Base-by-base conservation (phyloP, 371 early-diverging fungal species). In the Encephalitozoon intestinalis region DNA sequence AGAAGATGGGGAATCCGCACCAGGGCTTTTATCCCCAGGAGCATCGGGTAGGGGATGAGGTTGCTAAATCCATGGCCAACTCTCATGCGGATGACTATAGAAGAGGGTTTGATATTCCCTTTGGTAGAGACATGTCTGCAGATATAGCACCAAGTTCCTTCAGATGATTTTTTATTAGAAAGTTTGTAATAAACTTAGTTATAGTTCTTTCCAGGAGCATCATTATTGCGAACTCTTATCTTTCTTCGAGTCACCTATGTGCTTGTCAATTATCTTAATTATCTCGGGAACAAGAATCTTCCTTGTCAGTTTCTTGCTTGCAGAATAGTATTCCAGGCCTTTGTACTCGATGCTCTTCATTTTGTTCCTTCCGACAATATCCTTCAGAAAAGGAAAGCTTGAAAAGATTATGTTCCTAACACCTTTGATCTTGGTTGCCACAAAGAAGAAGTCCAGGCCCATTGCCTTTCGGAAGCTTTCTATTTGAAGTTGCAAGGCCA, bases 361-460 rank as follows among this genome's bases (percentile, higher is more conserved):
- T 8, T 52, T 23, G 26, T 65, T 12, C 18, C 63, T 37, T 9
- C 58, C 40, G 7, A 41, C 52, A 12, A 81, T 18, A 6, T 40
- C 4, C 21, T 65, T 58, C 37, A 69, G 54, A 44, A 67, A 75
- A 9, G 76, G 68, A 67, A 75, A 81, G 54, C 58, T 69, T 11
- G 70, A 2, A 18, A 78, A 65, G 41, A 72, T 74, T 44, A 78
- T 39, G 25, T 28, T 66, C 50, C 81, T 43, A 28, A 30, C n/a
- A 15, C 40, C 51, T 50, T 65, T 68, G 25, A 1, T 25, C 50
- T 78, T 81, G 8, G 68, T 63, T 49, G 54, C 64, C 5, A 81
- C 71, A 73, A 77, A 64, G 18, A 77, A 49, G 51, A 77, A 81
- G 68, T 81, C 81, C 4, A 81, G 41, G 11, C 75, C 76, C 18